Conservation (phyloP, 2,329 filamentous ascomycete genomes). For the Sporothrix phasma region DNA sequence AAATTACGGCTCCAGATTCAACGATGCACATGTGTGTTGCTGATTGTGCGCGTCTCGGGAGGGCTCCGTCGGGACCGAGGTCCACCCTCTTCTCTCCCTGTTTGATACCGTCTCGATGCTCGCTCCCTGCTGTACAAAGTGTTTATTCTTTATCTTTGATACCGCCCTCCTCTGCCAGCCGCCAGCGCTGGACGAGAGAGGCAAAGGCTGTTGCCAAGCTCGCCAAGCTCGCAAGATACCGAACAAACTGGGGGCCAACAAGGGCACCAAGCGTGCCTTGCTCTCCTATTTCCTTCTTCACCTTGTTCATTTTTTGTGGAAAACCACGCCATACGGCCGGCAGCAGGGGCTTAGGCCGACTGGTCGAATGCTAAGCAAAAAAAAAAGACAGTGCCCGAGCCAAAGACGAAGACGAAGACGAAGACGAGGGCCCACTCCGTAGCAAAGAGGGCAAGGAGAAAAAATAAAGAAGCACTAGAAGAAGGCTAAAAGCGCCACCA, state of each 20-base stretch:
- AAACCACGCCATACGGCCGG: slow-evolving; percentile 1
- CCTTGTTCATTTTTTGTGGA: neutral
- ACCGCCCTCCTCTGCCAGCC: no score
- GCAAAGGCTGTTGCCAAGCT: neutral
- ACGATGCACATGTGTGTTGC: neutral
- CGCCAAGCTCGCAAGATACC: neutral
- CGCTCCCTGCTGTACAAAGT: no score
- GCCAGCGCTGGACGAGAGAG: neutral
- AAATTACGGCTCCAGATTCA: no score
- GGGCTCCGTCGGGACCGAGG: neutral
- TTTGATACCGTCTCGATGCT: no score
- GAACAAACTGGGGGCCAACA: no score
- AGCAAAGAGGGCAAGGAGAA: neutral
- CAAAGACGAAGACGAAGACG: neutral
- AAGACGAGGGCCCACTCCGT: neutral
- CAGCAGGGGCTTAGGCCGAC: neutral
- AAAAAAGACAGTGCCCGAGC: neutral
- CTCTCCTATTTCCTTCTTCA: neutral
- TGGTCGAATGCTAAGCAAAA: neutral
- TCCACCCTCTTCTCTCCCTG: neutral
- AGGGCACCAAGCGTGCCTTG: neutral
- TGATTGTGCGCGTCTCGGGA: neutral
- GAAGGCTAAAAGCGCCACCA: neutral
- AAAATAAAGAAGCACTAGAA: neutral
- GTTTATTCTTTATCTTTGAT: neutral